Conservation (phyloP, 495 filamentous ascomycete genomes). For the Podospora conica region DNA sequence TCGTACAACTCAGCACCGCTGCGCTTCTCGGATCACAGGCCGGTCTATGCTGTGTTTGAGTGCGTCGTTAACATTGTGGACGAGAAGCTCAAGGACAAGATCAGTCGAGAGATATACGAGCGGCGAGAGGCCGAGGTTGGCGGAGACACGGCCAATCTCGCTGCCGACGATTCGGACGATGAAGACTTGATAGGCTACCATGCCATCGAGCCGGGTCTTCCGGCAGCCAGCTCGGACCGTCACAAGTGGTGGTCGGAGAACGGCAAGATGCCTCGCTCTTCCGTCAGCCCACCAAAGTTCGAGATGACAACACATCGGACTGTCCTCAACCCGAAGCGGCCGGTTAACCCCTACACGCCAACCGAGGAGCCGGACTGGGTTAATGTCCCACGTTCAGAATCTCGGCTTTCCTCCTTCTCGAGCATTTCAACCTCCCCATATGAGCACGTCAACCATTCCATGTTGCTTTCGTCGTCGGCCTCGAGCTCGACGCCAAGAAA, state of each 20-base stretch:
- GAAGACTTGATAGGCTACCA: conserved; percentile 70
- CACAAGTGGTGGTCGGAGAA: conserved; percentile 95
- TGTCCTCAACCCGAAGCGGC: conserved; percentile 63
- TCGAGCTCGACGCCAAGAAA: conserved; percentile 41
- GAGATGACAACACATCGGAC: conserved; percentile 38
- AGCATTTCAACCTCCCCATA: conserved; percentile 42
- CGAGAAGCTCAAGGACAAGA: conserved; percentile 59
- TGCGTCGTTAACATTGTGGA: conserved; percentile 76
- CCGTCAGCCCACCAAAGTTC: conserved; percentile 54
- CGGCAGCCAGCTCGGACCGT: conserved; percentile 82
- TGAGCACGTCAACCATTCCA: conserved; percentile 43
- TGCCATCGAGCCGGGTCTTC: conserved; percentile 70
- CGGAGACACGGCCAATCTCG: conserved; percentile 37
- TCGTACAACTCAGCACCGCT: conserved; percentile 73
- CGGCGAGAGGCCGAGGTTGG: conserved; percentile 56
- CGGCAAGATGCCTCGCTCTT: conserved; percentile 69
- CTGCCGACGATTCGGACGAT: conserved; percentile 57
- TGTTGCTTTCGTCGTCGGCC: conserved; percentile 36
- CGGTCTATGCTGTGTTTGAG: conserved; percentile 83
- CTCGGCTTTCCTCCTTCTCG: conserved; percentile 39
- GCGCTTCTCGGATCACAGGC: conserved; percentile 86
- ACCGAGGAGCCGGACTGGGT: conserved; percentile 76
- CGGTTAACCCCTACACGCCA: conserved; percentile 72
- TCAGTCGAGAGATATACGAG: conserved; percentile 66
- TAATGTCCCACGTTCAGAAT: conserved; percentile 45